These are phyloP conservation scores for Metschnikowia arizonensis DNA, from an alignment of 805 yeast genomes.

Conservation along the genomic window DNA sequence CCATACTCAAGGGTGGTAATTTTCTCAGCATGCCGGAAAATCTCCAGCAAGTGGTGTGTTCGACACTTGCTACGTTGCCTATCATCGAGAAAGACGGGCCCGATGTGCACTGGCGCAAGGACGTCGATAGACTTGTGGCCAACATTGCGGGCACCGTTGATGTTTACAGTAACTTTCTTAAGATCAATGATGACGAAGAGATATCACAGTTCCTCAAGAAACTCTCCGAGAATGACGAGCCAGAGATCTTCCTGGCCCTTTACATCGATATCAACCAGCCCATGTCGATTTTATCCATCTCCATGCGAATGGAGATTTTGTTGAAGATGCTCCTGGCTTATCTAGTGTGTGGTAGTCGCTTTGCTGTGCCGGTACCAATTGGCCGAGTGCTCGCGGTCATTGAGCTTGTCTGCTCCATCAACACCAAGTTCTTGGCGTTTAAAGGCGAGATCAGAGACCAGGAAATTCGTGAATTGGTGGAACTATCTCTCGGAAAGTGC, in stretches of 20 bases:
- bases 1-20: conserved; percentile 30
- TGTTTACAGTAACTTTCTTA: conserved; percentile 58
- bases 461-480: conserved; percentile 42
- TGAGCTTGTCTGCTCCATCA: conserved; percentile 54
- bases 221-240: conserved; percentile 21
- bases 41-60: conserved; percentile 41
- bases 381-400: conserved; percentile 50
- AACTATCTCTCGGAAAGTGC: conserved; percentile 39
- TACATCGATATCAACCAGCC: conserved; percentile 58
- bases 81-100: conserved; percentile 52
- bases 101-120: conserved; percentile 42
- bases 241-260: conserved; percentile 43
- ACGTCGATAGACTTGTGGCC: conserved; percentile 44
- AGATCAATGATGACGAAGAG: conserved; percentile 53
- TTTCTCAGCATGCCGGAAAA: conserved; percentile 36
- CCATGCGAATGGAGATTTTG: conserved; percentile 48
- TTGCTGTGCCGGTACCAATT: conserved; percentile 57
- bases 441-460: conserved; percentile 58
- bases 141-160: conserved; percentile 54
- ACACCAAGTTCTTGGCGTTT: conserved; percentile 51
- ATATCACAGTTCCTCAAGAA: conserved; percentile 35
- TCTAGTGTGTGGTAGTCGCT: conserved; percentile 48
- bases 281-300: conserved; percentile 46
- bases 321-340: conserved; percentile 38
- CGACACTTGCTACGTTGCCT: conserved; percentile 53